Conservation (phyloP, 352 stramenopile species). For the Globisporangium nunn region DNA sequence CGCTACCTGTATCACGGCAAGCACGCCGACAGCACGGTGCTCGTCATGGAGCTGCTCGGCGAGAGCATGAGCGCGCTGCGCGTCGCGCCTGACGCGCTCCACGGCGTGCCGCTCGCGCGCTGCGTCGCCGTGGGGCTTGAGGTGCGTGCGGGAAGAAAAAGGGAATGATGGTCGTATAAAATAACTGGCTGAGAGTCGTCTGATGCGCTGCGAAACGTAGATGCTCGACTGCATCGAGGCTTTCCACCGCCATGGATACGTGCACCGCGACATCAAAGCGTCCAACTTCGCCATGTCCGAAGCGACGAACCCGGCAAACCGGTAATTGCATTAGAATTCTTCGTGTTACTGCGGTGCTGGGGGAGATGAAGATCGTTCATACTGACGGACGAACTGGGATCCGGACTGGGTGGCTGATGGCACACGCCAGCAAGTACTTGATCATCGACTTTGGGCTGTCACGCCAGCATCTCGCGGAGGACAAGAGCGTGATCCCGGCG, state of each 20-base stretch:
- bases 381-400: too few relatives aligned
- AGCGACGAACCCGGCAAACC: conserved; percentile 32
- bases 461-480: conserved; percentile 62
- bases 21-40: conserved; percentile 77
- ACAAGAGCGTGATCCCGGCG: conserved; percentile 50
- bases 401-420: too few relatives aligned
- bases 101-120: conserved; percentile 65
- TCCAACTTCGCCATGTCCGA: conserved; percentile 81
- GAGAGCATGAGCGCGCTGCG: conserved; percentile 88
- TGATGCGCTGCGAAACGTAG: conserved; percentile 7
- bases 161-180: not conserved
- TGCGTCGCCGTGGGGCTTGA: conserved; percentile 69
- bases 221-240: conserved; percentile 87
- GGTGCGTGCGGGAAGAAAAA: conserved; percentile 5
- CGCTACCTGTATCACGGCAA: conserved; percentile 84
- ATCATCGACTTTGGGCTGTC: conserved; percentile 85
- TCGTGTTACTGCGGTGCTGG: too few relatives aligned
- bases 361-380: too few relatives aligned
- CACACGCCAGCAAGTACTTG: conserved; percentile 34
- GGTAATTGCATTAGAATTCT: conserved; percentile 5
- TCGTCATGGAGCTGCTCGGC: conserved; percentile 85
- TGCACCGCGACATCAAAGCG: conserved; percentile 87
- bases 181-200: not conserved
- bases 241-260: conserved; percentile 80
- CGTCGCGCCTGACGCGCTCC: conserved; percentile 67